Percentiles rank a stretch among this genome's conserved stretches.
These are phyloP conservation scores for Trypanosoma scelopori DNA, from an alignment of 208 protist species.

Conservation along the genomic window DNA sequence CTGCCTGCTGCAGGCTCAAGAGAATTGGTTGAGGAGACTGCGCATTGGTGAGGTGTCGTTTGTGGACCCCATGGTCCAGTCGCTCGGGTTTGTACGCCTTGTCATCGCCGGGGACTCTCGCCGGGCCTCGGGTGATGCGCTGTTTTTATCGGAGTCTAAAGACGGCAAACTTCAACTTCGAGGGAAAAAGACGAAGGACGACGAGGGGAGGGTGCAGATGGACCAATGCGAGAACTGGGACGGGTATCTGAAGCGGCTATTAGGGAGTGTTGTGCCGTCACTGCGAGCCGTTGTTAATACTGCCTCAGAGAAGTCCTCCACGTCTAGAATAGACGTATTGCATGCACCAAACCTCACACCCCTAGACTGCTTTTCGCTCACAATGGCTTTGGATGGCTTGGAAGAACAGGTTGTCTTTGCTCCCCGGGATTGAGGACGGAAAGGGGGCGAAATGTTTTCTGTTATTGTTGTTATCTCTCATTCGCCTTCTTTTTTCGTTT, in stretches of 20 bases:
- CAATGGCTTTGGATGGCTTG: conserved; percentile 34
- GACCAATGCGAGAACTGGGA: conserved; percentile 5
- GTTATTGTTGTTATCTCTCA: conserved; percentile 27
- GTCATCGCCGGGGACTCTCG: conserved; percentile 25
- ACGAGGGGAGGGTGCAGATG: background rate
- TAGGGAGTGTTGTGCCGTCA: conserved; percentile 7
- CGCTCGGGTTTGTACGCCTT: conserved; percentile 61
- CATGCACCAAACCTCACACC: conserved; percentile 11
- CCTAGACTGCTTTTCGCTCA: conserved; percentile 40
- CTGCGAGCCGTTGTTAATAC: conserved; percentile 3
- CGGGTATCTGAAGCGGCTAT: conserved; percentile 4
- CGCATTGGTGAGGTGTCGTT: conserved; percentile 42
- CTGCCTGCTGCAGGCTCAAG: conserved; percentile 32
- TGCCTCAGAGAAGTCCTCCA: background rate
- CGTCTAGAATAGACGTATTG: background rate
- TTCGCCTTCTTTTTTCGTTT: conserved; percentile 19
- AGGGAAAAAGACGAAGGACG: too few species aligned
- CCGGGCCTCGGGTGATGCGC: background rate
- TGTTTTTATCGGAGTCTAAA: conserved; percentile 15
- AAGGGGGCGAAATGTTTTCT: conserved; percentile 11
- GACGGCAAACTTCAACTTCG: conserved; percentile 6
- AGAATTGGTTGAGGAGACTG: conserved; percentile 42
- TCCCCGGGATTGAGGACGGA: background rate
- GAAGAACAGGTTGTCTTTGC: conserved; percentile 11
- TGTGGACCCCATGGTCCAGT: conserved; percentile 69